Base-by-base conservation (phyloP, 2,329 filamentous ascomycete species). In the Huntiella savannae region DNA sequence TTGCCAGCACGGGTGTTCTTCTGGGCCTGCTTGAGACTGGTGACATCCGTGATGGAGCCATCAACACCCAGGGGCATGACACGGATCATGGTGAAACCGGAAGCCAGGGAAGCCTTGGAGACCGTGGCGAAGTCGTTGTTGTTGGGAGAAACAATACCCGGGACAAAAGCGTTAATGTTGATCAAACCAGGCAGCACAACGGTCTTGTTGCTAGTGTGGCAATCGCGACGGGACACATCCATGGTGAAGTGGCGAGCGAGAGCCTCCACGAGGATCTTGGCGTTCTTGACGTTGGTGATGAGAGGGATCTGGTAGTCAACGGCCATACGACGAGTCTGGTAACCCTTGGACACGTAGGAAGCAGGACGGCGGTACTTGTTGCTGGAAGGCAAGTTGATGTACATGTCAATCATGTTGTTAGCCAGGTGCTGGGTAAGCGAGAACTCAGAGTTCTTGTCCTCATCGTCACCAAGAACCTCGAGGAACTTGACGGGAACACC, bases 211-310 rank as follows among this genome's bases (percentile, higher is more conserved):
- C 91, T 95, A 40, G 85, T 88, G 67, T 94, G 86, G 64, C 80
- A 93, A 63, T 98, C 91, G 48, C 87, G 77, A 53, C 77, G 79
- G 58, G 77, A 75, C 48, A 98, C 77, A 34, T 83, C 77, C 46
- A 98, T 71, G 54, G 87, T 78, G 58, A 85, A 94, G 60, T 92
- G 81, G 49, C 88, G 79, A 48, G 86, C 79, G 53, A 98, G 83
- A 16, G 88, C 91, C 65, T 98, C 91, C 45, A 98, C 80, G 44
- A 98, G 66, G 50, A 98, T 84, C 71, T 96, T 98, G 50, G 91
- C 91, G 59, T 95, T 96, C 74, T 98, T 98, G 62, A 98, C 91
- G 57, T 98, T 98, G 47, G 91, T 98, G 13, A 98, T 88, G 50
- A 98, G 69, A 49, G 91, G 91, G 46, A 91, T 93, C 66, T 96